phyloP scores from a whole-genome alignment of 1,284 basidiomycete genomes.

The Erythrobasidium hasegawianum region DNA sequence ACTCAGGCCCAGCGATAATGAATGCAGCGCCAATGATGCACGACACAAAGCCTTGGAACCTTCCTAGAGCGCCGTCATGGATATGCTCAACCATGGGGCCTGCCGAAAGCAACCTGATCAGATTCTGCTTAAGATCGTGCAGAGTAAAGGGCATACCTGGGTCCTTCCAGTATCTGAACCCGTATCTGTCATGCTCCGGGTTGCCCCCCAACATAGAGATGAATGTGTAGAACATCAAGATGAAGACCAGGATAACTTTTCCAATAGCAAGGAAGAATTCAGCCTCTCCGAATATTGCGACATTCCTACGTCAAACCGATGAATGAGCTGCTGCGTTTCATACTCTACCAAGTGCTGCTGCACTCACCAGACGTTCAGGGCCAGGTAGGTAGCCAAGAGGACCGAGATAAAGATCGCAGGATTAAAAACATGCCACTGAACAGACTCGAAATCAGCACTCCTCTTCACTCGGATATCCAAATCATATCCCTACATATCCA shows the following conservation, averaged over 20 bases:
- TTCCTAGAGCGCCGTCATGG: slow-evolving; percentile 30
- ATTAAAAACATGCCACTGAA: slow-evolving; percentile 31
- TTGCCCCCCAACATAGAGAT: slow-evolving; percentile 47
- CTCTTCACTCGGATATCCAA: slow-evolving; percentile 15
- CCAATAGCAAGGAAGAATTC: slow-evolving; percentile 47
- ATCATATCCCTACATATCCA: slow-evolving; percentile 36
- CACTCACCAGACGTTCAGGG: slow-evolving; percentile 41
- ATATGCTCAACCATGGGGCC: slow-evolving; percentile 38
- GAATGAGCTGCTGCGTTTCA: slow-evolving; percentile 38
- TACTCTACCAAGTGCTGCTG: slow-evolving; percentile 36
- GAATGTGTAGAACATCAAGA: slow-evolving; percentile 45
- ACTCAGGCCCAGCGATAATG: slow-evolving; percentile 46
- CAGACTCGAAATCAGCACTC: background rate
- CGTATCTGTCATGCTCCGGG: slow-evolving; percentile 40
- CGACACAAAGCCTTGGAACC: slow-evolving; percentile 45
- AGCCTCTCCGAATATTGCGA: slow-evolving; percentile 35
- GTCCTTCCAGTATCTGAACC: slow-evolving; percentile 40
- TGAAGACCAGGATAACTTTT: slow-evolving; percentile 46
- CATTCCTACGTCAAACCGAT: slow-evolving; percentile 33
- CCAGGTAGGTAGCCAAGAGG: slow-evolving; percentile 37
- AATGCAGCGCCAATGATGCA: slow-evolving; percentile 45
- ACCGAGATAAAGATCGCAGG: slow-evolving; percentile 44
- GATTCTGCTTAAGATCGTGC: too few relatives aligned
- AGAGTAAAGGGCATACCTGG: too few relatives aligned
- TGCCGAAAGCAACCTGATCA: background rate